Conservation (phyloP, 805 yeast genomes). For the Scheffersomyces ergatensis region DNA sequence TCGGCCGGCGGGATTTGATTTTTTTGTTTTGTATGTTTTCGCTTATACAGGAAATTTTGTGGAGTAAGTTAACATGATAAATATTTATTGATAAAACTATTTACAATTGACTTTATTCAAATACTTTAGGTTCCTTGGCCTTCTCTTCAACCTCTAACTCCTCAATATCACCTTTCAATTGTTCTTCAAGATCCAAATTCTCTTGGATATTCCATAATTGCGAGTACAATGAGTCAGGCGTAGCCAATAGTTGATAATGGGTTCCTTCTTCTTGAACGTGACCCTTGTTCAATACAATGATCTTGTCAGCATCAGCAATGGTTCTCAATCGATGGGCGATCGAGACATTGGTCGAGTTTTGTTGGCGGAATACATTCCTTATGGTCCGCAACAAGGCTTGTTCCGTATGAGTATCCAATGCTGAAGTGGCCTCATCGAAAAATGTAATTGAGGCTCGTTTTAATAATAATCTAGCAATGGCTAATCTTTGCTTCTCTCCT, state of each 20-base stretch:
- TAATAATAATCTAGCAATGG: conserved; percentile 85
- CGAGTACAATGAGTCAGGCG: conserved; percentile 62
- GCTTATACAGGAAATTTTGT: too few relatives aligned
- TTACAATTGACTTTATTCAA: too few relatives aligned
- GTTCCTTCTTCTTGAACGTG: conserved; percentile 84
- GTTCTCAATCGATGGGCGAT: conserved; percentile 95
- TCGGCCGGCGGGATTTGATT: too few relatives aligned
- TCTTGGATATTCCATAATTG: conserved; percentile 94
- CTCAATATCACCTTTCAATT: conserved; percentile 11
- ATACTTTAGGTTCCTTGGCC: too few relatives aligned
- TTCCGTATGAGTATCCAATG: conserved; percentile 95
- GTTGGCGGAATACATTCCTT: conserved; percentile 55
- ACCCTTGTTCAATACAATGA: conserved; percentile 81
- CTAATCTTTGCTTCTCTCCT: conserved; percentile 96
- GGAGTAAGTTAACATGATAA: too few relatives aligned
- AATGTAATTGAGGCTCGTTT: conserved; percentile 88
- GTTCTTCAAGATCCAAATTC: conserved; percentile 52
- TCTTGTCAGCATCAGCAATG: conserved; percentile 90
- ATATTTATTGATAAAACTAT: too few relatives aligned
- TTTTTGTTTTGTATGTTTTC: too few relatives aligned
- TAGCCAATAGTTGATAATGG: conserved; percentile 59
- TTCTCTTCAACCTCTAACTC: too few relatives aligned
- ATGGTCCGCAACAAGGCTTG: conserved; percentile 78
- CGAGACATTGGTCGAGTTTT: conserved; percentile 73
- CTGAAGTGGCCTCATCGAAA: conserved; percentile 96